Conservation (phyloP, 148 eudicot genomes). For the Selenicereus undatus region DNA sequence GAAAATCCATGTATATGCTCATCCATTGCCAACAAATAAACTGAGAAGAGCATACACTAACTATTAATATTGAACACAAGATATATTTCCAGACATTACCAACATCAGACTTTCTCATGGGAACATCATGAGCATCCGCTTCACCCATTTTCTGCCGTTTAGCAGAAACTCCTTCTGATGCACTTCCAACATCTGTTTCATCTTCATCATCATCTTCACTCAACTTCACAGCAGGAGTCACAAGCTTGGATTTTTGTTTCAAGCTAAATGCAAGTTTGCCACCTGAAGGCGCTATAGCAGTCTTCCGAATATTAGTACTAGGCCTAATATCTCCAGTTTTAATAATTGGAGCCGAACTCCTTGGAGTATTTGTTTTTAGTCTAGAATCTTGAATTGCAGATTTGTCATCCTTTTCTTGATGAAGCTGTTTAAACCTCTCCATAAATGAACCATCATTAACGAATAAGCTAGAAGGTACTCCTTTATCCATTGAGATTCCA, state of each 20-base stretch:
- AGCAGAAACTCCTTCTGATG: slow-evolving; percentile 30
- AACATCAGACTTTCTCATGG: slow-evolving; percentile 36
- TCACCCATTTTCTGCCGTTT: slow-evolving; percentile 40
- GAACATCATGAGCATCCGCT: slow-evolving; percentile 25
- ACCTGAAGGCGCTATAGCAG: slow-evolving; percentile 39
- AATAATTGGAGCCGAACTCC: slow-evolving; percentile 41
- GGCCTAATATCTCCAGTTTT: slow-evolving; percentile 43
- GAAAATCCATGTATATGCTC: neutral
- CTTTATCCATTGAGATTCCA: slow-evolving; percentile 61
- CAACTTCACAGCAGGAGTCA: slow-evolving; percentile 68
- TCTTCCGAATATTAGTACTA: slow-evolving; percentile 35
- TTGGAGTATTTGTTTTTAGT: slow-evolving; percentile 28
- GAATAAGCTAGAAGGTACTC: slow-evolving; percentile 56
- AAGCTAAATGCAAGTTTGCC: slow-evolving; percentile 90
- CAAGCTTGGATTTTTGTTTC: slow-evolving; percentile 86
- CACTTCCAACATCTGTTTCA: slow-evolving; percentile 25
- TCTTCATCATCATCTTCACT: slow-evolving; percentile 78
- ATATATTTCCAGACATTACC: slow-evolving; percentile 41
- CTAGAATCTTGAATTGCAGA: slow-evolving; percentile 36
- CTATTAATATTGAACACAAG: slow-evolving; percentile 13
- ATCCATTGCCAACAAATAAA: neutral
- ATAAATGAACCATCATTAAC: slow-evolving; percentile 92
- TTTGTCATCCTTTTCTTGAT: slow-evolving; percentile 50
- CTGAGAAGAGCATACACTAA: neutral
- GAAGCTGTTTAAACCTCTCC: slow-evolving; percentile 94